Conservation (phyloP, 2,329 filamentous ascomycete species). For the Fusarium neocosmosporiellum region DNA sequence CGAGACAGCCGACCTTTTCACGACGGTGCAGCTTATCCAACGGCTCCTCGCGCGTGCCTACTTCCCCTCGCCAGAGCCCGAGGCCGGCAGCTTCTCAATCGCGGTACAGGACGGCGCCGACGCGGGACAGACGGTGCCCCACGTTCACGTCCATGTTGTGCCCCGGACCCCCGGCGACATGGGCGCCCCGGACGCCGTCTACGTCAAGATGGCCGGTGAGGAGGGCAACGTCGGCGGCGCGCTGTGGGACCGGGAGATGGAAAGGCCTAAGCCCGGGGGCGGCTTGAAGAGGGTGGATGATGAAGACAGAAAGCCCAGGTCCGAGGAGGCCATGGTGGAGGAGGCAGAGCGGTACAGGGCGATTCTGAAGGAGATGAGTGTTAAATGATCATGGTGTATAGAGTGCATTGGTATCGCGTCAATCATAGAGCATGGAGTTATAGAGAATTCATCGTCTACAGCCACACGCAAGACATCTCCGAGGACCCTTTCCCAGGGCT, state of each 20-base stretch:
- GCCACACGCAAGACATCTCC: not conserved
- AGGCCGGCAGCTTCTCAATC: slow-evolving; percentile 85
- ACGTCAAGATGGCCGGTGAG: slow-evolving; percentile 84
- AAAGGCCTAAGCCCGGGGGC: slow-evolving; percentile 62
- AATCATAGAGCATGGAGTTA: not conserved
- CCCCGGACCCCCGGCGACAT: slow-evolving; percentile 72
- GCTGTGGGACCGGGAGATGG: slow-evolving; percentile 64
- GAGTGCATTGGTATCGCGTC: not conserved
- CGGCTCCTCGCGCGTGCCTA: slow-evolving; percentile 74
- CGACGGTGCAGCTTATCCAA: slow-evolving; percentile 85
- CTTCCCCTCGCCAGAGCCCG: slow-evolving; percentile 62
- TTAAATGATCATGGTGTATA: slow-evolving; percentile 32
- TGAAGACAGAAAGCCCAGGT: slow-evolving; percentile 73
- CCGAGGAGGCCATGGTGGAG: slow-evolving; percentile 78
- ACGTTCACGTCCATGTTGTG: slow-evolving; percentile 94
- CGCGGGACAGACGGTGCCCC: slow-evolving; percentile 92
- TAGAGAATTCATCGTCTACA: not conserved
- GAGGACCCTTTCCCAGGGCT: not conserved
- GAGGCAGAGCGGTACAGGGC: slow-evolving; percentile 78
- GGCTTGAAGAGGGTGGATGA: slow-evolving; percentile 79
- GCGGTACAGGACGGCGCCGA: slow-evolving; percentile 93
- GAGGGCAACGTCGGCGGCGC: slow-evolving; percentile 84
- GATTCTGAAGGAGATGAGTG: slow-evolving; percentile 58
- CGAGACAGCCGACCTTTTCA: slow-evolving; percentile 86
- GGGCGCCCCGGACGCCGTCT: slow-evolving; percentile 74